Evolutionary conservation across 148 eudicot species (phyloP), one percentile per base, ranked within the genome.

Genomic region (Nyssa sinensis): DNA sequence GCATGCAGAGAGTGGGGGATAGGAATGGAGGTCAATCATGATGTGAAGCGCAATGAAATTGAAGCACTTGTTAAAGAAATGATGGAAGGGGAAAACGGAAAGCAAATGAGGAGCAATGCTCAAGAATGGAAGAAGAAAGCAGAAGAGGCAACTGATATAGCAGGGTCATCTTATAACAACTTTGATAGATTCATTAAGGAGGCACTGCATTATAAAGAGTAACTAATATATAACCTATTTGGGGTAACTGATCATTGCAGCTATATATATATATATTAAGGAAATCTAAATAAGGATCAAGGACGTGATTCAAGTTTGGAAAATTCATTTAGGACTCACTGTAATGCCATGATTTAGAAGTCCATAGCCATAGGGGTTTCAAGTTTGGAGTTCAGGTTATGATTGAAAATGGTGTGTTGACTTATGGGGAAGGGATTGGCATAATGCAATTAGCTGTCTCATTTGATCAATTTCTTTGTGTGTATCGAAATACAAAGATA

Each of bases 1-100:
- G 21, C 71, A 1, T 67, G 71, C 58, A 17, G 11, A 23, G n/a
- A 67, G 9, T 67, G 71, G 58, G 71, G 58, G 57, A 67, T 67
- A 1, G 58, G 71, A 67, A 44, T 44, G 71, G 71, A 67, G 71
- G 33, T 67, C 2, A 7, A 67, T 17, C n/a, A 28, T 7, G 71
- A 67, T 16, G 71, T 67, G 57, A 67, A 41, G 71, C 57, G 71
- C 3, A 12, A 7, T 3, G 34, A 67, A 27, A 53, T 67, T 67
- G 58, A n/a, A 28, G 71, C 3, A 12, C 57, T 67, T 67, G 34
- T 67, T 27, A 44, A 8, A 58, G 71, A 67, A 21, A 27, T 67
- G 57, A 67, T 44, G 57, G 71, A 67, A 47, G 71, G 71, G 34
- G 71, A 44, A 1, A 11, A 21, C 16, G 71, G 71, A 58, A 67